Conservation (phyloP, 495 filamentous ascomycete species). For the Penicillium robsamsonii region DNA sequence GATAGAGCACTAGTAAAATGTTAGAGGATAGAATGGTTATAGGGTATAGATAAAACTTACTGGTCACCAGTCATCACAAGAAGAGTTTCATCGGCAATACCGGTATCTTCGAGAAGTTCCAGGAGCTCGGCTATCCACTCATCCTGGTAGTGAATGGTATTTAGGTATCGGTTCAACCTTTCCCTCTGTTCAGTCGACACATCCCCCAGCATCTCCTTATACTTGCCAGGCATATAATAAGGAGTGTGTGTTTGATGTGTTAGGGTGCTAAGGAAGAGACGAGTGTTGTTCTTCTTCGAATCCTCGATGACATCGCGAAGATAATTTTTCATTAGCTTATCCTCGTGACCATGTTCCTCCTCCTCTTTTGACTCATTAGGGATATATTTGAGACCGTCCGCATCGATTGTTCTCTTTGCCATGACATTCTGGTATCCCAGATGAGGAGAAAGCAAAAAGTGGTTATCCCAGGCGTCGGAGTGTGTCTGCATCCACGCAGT, state of each 20-base stretch:
- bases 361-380: conserved; percentile 26
- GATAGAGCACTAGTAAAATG: conserved; percentile 23
- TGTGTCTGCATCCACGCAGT: conserved; percentile 40
- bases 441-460: conserved; percentile 25
- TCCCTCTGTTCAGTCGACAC: conserved; percentile 23
- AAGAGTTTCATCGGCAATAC: conserved; percentile 42
- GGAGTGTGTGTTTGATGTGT: conserved; percentile 44
- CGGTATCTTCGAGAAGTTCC: conserved; percentile 34
- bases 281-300: conserved; percentile 33
- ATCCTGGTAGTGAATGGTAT: conserved; percentile 40
- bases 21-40: neutral
- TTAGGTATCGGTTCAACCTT: conserved; percentile 41
- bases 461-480: conserved; percentile 36
- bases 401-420: conserved; percentile 27
- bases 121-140: conserved; percentile 38
- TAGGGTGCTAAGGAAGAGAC: conserved; percentile 42
- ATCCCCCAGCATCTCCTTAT: conserved; percentile 29
- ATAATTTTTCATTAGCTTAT: conserved; percentile 35
- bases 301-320: conserved; percentile 35
- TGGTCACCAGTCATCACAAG: conserved; percentile 46
- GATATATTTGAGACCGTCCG: conserved; percentile 19
- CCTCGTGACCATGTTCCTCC: conserved; percentile 38
- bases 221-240: conserved; percentile 41
- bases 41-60: conserved; percentile 22
- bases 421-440: conserved; percentile 38